Evolutionary conservation across 176 grass and related monocot species (phyloP).

Genomic region (Dendrocalamus sinicus): DNA sequence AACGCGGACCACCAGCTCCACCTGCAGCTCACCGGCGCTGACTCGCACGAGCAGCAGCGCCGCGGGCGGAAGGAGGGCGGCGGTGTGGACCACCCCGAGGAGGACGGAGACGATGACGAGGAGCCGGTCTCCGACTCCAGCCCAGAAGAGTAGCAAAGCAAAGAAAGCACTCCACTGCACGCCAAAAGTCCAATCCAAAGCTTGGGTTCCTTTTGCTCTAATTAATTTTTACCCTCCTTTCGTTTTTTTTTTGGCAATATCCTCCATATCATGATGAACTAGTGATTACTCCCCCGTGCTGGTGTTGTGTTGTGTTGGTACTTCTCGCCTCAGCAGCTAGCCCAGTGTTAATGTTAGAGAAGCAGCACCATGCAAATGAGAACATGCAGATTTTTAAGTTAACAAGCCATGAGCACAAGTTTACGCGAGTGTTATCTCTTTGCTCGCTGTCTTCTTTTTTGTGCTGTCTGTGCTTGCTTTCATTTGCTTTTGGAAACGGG

Average conservation of each 20-base stretch:
- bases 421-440: background rate
- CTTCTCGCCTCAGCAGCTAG: background rate
- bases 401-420: background rate
- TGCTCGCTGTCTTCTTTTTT: background rate
- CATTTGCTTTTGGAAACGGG: background rate
- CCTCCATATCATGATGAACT: slow-evolving; percentile 37
- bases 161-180: background rate
- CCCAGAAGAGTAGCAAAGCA: slow-evolving; percentile 54
- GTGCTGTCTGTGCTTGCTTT: background rate
- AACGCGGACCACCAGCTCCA: slow-evolving; percentile 29
- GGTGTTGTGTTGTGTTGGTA: background rate
- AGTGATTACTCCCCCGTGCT: slow-evolving; percentile 33
- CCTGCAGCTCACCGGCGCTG: slow-evolving; percentile 40
- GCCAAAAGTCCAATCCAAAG: slow-evolving; percentile 52
- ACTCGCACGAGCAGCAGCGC: slow-evolving; percentile 45
- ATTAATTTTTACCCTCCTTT: background rate
- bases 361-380: slow-evolving; percentile 12
- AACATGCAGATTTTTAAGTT: background rate
- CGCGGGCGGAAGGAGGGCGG: slow-evolving; percentile 24
- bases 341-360: slow-evolving; percentile 39
- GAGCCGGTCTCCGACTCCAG: slow-evolving; percentile 76
- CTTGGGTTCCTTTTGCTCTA: slow-evolving; percentile 41
- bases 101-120: slow-evolving; percentile 67
- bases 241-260: background rate
- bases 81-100: slow-evolving; percentile 46